phyloP scores from a whole-genome alignment of 2,329 filamentous ascomycete genomes.

The Trichoderma gracile region DNA sequence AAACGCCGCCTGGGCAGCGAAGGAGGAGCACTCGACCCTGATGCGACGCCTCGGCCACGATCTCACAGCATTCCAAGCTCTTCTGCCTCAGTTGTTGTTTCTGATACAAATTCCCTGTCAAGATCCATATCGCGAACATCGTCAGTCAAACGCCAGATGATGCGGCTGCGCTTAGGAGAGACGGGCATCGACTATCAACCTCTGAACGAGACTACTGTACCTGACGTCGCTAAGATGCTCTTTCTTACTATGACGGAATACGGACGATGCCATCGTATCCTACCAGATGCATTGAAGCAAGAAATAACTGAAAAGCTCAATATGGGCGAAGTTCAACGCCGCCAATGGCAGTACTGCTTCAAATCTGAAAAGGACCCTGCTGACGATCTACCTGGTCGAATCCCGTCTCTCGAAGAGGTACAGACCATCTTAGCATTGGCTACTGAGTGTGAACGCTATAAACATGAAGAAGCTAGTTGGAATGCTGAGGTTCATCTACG shows the following conservation, averaged over 20 bases:
- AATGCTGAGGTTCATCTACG: not conserved
- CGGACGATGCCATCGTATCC: not conserved
- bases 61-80: too few relatives aligned
- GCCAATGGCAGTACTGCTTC: not conserved
- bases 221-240: not conserved
- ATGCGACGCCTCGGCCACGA: too few relatives aligned
- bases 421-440: not conserved
- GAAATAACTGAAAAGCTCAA: not conserved
- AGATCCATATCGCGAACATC: too few relatives aligned
- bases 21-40: too few relatives aligned
- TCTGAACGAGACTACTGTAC: not conserved
- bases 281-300: not conserved
- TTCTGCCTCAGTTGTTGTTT: too few relatives aligned
- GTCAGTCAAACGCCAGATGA: too few relatives aligned
- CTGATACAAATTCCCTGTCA: too few relatives aligned
- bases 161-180: too few relatives aligned
- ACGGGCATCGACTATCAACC: too few relatives aligned
- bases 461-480: not conserved
- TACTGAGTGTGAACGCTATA: not conserved
- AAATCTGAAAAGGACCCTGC: not conserved
- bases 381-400: slow-evolving; percentile 1
- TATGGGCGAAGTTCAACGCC: not conserved
- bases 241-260: not conserved
- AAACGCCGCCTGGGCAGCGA: too few relatives aligned
- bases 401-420: not conserved